Percentiles rank a stretch among this genome's conserved stretches.
Evolutionary conservation across 2,329 filamentous ascomycete genomes (phyloP).

Genomic region (Aspergillus hortae): DNA sequence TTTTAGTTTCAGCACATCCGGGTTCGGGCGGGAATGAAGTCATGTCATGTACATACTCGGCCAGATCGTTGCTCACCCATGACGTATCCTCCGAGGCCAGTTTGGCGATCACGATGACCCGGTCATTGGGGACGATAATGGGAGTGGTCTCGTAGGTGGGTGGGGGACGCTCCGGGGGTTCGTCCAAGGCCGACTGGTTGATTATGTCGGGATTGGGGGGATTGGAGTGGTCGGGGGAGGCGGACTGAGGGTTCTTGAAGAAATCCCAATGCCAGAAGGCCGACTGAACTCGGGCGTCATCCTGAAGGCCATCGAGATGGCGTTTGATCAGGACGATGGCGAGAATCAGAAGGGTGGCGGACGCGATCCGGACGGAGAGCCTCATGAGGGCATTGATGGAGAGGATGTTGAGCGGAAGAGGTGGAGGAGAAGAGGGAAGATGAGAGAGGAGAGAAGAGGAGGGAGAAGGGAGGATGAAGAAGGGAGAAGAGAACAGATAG

Average conservation of each 20-base stretch:
- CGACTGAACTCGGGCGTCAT: slow-evolving; percentile 18
- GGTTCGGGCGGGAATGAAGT: background rate
- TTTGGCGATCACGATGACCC: slow-evolving; percentile 45
- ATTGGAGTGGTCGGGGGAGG: slow-evolving; percentile 11
- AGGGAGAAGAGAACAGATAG: slow-evolving; percentile 2
- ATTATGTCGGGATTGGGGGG: slow-evolving; percentile 6
- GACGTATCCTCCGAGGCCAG: slow-evolving; percentile 41
- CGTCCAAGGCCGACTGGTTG: background rate
- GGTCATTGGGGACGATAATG: slow-evolving; percentile 33
- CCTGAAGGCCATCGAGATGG: slow-evolving; percentile 17
- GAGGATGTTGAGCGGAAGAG: background rate
- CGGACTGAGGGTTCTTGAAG: no score
- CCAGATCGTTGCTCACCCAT: slow-evolving; percentile 44
- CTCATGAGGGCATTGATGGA: slow-evolving; percentile 22
- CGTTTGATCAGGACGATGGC: slow-evolving; percentile 26
- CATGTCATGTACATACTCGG: slow-evolving; percentile 34
- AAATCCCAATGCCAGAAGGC: slow-evolving; percentile 19
- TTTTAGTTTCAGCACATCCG: background rate
- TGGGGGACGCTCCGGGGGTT: slow-evolving; percentile 2
- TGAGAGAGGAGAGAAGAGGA: slow-evolving; percentile 1
- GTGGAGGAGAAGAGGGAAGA: background rate
- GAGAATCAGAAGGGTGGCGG: slow-evolving; percentile 28
- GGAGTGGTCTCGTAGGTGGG: slow-evolving; percentile 24
- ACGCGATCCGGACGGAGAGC: slow-evolving; percentile 24
- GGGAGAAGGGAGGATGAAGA: slow-evolving; percentile 5